Evolutionary conservation across 768 basidiomycete species (phyloP).

Genomic region (Amanita pallidorosea): DNA sequence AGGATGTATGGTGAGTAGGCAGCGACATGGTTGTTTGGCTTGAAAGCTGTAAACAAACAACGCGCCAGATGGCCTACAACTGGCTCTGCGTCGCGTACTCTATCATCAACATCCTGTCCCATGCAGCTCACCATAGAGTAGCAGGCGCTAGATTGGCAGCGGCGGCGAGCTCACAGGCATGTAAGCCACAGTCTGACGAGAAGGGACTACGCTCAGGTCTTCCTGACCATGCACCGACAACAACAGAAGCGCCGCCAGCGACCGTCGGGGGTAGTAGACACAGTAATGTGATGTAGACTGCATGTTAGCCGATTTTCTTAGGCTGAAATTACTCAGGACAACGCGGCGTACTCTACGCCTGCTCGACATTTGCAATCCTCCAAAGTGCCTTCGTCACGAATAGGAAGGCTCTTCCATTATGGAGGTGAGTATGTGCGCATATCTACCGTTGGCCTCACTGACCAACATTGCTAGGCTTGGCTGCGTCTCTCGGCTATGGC

Average conservation of each 20-base stretch:
- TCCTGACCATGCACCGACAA: neutral
- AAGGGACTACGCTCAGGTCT: neutral
- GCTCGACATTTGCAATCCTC: constrained; percentile 60
- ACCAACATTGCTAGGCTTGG: constrained; percentile 50
- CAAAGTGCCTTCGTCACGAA: constrained; percentile 80
- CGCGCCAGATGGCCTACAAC: constrained; percentile 49
- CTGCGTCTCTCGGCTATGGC: constrained; percentile 80
- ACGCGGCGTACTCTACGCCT: constrained; percentile 7
- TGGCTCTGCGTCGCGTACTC: constrained; percentile 61
- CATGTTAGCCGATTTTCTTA: constrained; percentile 3
- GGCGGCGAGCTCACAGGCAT: constrained; percentile 2
- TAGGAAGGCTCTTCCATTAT: constrained; percentile 89
- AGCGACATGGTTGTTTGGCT: neutral
- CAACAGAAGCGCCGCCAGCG: neutral
- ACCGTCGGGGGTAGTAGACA: neutral
- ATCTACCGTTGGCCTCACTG: neutral
- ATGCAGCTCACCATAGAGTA: constrained; percentile 51
- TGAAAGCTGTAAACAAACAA: neutral
- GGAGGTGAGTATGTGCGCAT: constrained; percentile 44
- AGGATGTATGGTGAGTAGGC: neutral
- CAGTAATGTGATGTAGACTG: neutral
- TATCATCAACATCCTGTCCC: constrained; percentile 45
- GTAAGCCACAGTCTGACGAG: neutral
- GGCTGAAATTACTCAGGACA: neutral
- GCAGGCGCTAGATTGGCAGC: constrained; percentile 16